Conservation (phyloP, 139 green algal genomes). For the Parachlorella kessleri region DNA sequence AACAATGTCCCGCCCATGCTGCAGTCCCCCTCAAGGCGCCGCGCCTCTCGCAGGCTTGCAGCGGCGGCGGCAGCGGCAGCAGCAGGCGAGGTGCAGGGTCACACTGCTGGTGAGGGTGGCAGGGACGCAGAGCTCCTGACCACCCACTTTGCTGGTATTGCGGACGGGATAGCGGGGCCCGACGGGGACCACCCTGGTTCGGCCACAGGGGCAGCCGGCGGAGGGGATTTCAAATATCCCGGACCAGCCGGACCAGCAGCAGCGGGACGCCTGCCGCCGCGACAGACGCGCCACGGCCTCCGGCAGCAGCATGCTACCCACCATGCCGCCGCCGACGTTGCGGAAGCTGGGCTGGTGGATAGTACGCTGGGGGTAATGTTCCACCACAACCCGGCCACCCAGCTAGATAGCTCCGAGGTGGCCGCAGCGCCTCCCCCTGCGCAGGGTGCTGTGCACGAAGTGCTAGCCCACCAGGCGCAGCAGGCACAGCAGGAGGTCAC, state of each 20-base stretch:
- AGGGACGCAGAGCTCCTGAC: too few relatives aligned
- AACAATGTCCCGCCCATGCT: neutral
- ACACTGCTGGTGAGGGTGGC: too few relatives aligned
- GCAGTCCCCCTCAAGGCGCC: neutral
- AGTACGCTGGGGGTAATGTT: slow-evolving; percentile 22
- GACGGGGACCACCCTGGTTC: too few relatives aligned
- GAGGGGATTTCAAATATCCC: slow-evolving; percentile 17
- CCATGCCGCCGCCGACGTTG: neutral
- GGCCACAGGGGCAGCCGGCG: neutral
- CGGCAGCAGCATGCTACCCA: neutral
- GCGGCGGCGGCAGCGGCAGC: neutral
- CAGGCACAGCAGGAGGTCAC: slow-evolving; percentile 8
- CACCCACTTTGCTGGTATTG: too few relatives aligned
- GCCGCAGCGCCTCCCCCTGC: slow-evolving; percentile 4
- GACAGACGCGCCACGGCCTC: neutral
- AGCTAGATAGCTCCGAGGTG: slow-evolving; percentile 15
- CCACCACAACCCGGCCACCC: neutral
- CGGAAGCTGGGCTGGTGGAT: neutral
- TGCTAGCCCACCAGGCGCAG: neutral
- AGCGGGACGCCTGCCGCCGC: neutral
- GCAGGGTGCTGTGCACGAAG: too few relatives aligned
- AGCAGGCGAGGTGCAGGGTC: neutral
- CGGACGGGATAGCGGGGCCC: too few relatives aligned
- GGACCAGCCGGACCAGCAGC: neutral
- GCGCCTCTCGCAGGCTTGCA: neutral